These are phyloP conservation scores for Bodo saltans DNA, from an alignment of 78 protist genomes.

Conservation along the genomic window DNA sequence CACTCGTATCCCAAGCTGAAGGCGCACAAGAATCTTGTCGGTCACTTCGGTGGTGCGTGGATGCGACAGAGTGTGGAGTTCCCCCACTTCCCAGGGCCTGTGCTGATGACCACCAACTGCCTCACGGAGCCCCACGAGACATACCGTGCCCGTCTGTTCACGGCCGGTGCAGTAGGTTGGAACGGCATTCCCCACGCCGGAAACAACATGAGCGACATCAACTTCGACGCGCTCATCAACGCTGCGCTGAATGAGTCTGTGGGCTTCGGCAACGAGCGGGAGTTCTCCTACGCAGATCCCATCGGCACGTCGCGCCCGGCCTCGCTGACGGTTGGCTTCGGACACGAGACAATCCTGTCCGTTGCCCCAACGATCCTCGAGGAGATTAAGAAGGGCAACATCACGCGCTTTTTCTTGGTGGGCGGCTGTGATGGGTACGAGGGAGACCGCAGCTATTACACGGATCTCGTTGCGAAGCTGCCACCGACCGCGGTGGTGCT, in stretches of 20 bases:
- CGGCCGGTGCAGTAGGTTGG: slow-evolving; percentile 50
- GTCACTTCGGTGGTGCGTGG: slow-evolving; percentile 86
- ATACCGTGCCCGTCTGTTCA: slow-evolving; percentile 65
- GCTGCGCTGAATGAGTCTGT: slow-evolving; percentile 35
- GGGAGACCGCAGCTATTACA: slow-evolving; percentile 60
- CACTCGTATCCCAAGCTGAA: slow-evolving; percentile 69
- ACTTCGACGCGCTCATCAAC: slow-evolving; percentile 27
- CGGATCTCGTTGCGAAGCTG: slow-evolving; percentile 45
- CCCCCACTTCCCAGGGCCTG: slow-evolving; percentile 64
- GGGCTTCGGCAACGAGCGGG: neutral
- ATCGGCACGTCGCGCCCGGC: neutral
- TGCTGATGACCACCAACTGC: slow-evolving; percentile 84
- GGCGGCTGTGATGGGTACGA: slow-evolving; percentile 85
- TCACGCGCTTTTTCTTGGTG: slow-evolving; percentile 60
- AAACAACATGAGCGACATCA: slow-evolving; percentile 4
- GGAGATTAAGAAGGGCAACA: slow-evolving; percentile 51
- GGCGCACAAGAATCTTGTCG: slow-evolving; percentile 41
- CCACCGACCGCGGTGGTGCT: slow-evolving; percentile 52
- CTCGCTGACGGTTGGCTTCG: slow-evolving; percentile 44
- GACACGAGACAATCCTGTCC: slow-evolving; percentile 44
- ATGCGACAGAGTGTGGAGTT: slow-evolving; percentile 67
- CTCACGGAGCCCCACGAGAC: slow-evolving; percentile 40
- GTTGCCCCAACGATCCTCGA: slow-evolving; percentile 51
- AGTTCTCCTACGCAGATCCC: neutral
- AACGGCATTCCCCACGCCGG: slow-evolving; percentile 31